Base-by-base conservation (phyloP, 73 alveolate genomes). In the Symbiodinium natans region DNA sequence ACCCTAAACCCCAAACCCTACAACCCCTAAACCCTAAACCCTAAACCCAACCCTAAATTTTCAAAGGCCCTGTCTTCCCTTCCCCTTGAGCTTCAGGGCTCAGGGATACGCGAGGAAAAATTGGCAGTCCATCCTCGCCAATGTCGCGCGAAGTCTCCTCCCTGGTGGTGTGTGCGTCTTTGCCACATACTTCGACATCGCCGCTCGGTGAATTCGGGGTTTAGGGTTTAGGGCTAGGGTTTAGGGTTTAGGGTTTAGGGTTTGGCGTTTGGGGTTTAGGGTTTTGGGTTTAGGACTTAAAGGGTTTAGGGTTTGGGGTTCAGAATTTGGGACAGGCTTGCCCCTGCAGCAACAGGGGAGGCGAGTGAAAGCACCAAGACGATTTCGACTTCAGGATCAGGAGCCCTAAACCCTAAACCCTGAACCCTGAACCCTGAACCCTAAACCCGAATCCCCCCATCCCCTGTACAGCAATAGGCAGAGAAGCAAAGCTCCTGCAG, bases 171-270 rank as follows among this genome's bases (percentile, higher is more conserved):
- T 83, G 31, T 41, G 75, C 74, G 92, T 83, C 41, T 83, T 83
- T 29, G 92, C 92, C 10, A 43, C 92, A 23, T 83, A 83, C 92
- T 83, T 83, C 74, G 75, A 83, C 39, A 29, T 83, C 42, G 92
- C 33, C 13, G n/a, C 77, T 41, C 19, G 92, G 77, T 21, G 7
- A 8, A 73, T 33, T 48, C 63, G 8, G 63, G 17, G 8, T 10
- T 48, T 8, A 10, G 8, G 63, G 17, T 48, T 48, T 17, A 8
- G 17, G n/a, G n/a, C n/a, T n/a, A n/a, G n/a, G n/a, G n/a, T n/a
- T n/a, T n/a, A n/a, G n/a, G n/a, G n/a, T n/a, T n/a, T n/a, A n/a
- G n/a, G n/a, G n/a, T n/a, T n/a, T n/a, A n/a, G n/a, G n/a, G n/a
- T n/a, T n/a, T n/a, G n/a, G n/a, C n/a, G n/a, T n/a, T n/a, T n/a